A percentile compares a stretch with the other conserved stretches of the same genome.
These are phyloP conservation scores for Lactarius pseudohatsudake DNA, from an alignment of 768 basidiomycete species.

Conservation along the genomic window DNA sequence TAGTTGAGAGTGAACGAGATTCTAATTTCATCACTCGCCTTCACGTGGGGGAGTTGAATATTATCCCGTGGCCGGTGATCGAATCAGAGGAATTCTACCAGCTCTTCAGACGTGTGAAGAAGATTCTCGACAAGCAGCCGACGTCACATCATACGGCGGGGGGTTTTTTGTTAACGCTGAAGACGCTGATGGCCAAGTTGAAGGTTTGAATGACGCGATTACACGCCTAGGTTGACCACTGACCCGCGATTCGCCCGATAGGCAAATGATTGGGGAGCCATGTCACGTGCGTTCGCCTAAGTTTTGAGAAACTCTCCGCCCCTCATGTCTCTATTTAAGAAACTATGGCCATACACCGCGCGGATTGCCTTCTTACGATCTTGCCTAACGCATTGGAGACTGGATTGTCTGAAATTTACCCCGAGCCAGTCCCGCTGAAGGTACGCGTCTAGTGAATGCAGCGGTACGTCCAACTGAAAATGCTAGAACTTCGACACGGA, in stretches of 20 bases:
- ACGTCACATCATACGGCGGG: slow-evolving; percentile 50
- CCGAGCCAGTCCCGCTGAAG: not conserved
- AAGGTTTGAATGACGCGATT: slow-evolving; percentile 41
- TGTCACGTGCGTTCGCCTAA: not conserved
- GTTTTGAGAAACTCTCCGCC: not conserved
- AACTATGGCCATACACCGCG: not conserved
- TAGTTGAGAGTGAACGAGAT: slow-evolving; percentile 59
- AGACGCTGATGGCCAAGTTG: slow-evolving; percentile 64
- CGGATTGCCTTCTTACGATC: not conserved
- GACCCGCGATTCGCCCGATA: slow-evolving; percentile 26
- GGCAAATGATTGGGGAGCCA: slow-evolving; percentile 65
- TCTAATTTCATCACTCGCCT: slow-evolving; percentile 47
- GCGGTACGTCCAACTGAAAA: not conserved
- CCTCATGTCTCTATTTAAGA: not conserved
- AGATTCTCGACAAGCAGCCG: slow-evolving; percentile 46
- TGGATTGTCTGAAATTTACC: not conserved
- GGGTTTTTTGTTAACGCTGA: slow-evolving; percentile 54
- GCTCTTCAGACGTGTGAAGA: slow-evolving; percentile 48
- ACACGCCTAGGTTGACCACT: not conserved
- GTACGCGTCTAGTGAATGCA: not conserved
- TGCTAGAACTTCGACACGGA: slow-evolving; percentile 54
- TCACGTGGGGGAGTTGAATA: slow-evolving; percentile 53
- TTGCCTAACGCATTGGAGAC: not conserved
- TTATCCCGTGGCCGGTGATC: slow-evolving; percentile 39
- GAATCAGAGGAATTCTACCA: slow-evolving; percentile 54